Evolutionary conservation across 306 rosid species (phyloP).

Genomic region (Astragalus glycyphyllos): DNA sequence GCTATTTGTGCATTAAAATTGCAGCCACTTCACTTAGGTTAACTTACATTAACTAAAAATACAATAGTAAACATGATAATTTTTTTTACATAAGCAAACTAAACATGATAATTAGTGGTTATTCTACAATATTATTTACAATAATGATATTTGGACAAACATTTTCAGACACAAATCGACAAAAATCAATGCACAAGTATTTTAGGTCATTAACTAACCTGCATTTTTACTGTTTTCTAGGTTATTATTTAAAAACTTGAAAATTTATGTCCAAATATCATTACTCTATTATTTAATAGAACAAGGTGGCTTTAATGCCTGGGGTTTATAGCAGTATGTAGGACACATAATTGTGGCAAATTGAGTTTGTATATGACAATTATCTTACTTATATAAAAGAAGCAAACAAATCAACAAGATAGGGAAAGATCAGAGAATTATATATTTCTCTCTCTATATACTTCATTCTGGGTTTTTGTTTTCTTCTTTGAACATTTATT

Average conservation of each 20-base stretch:
- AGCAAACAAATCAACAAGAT: conserved; percentile 54
- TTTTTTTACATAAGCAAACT: too few relatives aligned
- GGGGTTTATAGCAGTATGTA: conserved; percentile 15
- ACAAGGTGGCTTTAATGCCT: conserved; percentile 8
- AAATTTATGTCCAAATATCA: too few relatives aligned
- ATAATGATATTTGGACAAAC: too few relatives aligned
- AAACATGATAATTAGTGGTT: neutral
- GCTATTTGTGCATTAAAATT: conserved; percentile 42
- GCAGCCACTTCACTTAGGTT: conserved; percentile 25
- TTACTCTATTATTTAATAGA: conserved; percentile 6
- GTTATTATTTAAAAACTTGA: too few relatives aligned
- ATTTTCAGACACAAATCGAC: too few relatives aligned
- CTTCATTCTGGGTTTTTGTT: conserved; percentile 48
- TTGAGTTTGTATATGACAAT: conserved; percentile 41
- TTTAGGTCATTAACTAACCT: too few relatives aligned
- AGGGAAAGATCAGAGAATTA: conserved; percentile 50
- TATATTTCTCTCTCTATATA: conserved; percentile 38
- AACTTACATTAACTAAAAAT: neutral
- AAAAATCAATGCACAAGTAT: too few relatives aligned
- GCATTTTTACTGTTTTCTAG: too few relatives aligned
- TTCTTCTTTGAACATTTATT: conserved; percentile 42
- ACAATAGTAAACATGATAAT: too few relatives aligned
- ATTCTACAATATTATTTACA: conserved; percentile 18
- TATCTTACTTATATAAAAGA: conserved; percentile 49
- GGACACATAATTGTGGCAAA: conserved; percentile 48